phyloP scores from a whole-genome alignment of 345 rosid genomes.

The Bretschneidera sinensis region DNA sequence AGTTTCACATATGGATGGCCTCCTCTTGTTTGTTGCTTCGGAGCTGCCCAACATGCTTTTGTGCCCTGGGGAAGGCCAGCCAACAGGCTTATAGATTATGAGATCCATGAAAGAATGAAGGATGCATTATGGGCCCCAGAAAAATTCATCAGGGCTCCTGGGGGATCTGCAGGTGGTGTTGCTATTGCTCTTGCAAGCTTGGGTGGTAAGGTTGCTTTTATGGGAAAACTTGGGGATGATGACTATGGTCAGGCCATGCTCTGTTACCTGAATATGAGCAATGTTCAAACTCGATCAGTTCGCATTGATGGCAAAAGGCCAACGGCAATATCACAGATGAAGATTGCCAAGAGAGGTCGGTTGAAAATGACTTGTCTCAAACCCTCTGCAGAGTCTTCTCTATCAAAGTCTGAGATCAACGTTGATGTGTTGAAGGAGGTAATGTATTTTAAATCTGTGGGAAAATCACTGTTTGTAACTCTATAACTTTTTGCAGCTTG shows the following conservation, averaged over 20 bases:
- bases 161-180: constrained; percentile 78
- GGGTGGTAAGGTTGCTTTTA: constrained; percentile 87
- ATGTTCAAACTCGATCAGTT: constrained; percentile 77
- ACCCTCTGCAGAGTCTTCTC: constrained; percentile 84
- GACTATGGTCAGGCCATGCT: constrained; percentile 77
- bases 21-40: constrained; percentile 94
- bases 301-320: constrained; percentile 52
- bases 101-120: constrained; percentile 57
- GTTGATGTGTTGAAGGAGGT: constrained; percentile 91
- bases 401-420: constrained; percentile 73
- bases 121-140: constrained; percentile 71
- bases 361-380: constrained; percentile 54
- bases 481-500: too few species aligned
- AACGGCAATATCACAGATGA: constrained; percentile 69
- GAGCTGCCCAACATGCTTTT: constrained; percentile 84
- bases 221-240: constrained; percentile 92
- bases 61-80: constrained; percentile 85
- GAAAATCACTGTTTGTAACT: neutral
- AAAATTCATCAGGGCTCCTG: constrained; percentile 71
- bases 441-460: constrained; percentile 17
- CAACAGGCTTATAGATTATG: constrained; percentile 70
- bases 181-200: constrained; percentile 78
- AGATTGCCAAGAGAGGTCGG: constrained; percentile 72
- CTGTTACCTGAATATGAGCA: constrained; percentile 57
- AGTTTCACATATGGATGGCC: constrained; percentile 84